phyloP scores from a whole-genome alignment of 768 basidiomycete genomes.

The Dioszegia hungarica region DNA sequence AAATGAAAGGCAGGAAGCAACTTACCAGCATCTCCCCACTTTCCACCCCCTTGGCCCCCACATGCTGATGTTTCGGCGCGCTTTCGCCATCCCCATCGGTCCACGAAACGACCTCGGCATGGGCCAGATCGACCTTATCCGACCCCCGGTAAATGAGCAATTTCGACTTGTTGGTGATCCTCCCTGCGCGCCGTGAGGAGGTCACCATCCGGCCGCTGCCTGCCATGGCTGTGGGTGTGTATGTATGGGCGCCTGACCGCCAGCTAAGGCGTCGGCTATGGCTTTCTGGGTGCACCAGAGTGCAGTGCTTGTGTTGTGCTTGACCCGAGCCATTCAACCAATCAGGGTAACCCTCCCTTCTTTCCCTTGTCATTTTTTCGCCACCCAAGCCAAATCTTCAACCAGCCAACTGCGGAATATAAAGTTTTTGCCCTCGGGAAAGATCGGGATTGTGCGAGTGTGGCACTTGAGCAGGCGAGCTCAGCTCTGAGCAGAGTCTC shows the following conservation, averaged over 20 bases:
- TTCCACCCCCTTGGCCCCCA: conserved; percentile 42
- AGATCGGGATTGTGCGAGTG: not conserved
- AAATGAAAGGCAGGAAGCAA: conserved; percentile 25
- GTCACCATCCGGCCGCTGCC: conserved; percentile 32
- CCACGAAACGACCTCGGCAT: conserved; percentile 40
- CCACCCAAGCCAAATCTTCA: not conserved
- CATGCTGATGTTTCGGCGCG: conserved; percentile 38
- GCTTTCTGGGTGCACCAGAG: too few species aligned
- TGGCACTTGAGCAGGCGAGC: not conserved
- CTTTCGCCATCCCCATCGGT: conserved; percentile 18
- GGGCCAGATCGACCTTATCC: conserved; percentile 31
- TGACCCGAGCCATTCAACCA: not conserved
- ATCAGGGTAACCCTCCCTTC: not conserved
- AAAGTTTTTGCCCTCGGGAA: not conserved
- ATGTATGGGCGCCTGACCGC: conserved; percentile 1
- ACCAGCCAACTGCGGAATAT: too few species aligned
- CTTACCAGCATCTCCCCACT: conserved; percentile 40
- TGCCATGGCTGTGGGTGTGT: conserved; percentile 11
- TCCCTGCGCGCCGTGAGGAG: conserved; percentile 34
- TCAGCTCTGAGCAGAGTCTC: too few species aligned
- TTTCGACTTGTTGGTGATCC: conserved; percentile 45
- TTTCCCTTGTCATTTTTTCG: not conserved
- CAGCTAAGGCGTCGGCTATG: conserved; percentile 7
- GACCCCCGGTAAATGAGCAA: conserved; percentile 35
- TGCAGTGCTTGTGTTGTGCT: not conserved